Percentiles rank a stretch among this genome's conserved stretches.
Conservation (phyloP, 2,329 filamentous ascomycete species). For the Penicillium freii region DNA sequence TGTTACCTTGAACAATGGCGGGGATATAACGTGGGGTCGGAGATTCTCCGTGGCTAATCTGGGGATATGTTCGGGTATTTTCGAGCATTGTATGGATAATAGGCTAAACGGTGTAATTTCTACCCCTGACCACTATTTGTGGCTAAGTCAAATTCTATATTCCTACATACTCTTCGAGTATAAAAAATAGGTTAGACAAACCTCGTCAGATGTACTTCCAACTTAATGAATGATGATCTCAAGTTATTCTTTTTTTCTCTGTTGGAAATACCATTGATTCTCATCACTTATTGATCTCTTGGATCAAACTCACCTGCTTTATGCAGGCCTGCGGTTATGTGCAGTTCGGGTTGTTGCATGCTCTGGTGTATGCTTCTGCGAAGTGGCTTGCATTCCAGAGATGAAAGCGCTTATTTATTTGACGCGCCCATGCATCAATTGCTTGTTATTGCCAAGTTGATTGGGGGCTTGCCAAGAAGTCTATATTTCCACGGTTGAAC, state of each 20-base stretch:
- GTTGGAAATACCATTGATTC: too few species aligned
- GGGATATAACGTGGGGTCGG: conserved; percentile 9
- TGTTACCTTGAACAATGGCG: neutral
- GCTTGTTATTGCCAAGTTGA: neutral
- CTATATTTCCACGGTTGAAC: neutral
- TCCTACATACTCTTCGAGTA: neutral
- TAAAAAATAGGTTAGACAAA: too few species aligned
- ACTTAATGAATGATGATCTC: too few species aligned
- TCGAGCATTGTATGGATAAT: neutral
- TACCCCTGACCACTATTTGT: neutral
- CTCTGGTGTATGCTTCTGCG: neutral
- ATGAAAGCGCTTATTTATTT: neutral
- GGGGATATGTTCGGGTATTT: neutral
- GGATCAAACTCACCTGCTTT: neutral
- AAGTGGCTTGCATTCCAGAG: neutral
- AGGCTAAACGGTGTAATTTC: neutral
- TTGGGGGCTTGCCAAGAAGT: neutral
- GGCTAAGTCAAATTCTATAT: neutral
- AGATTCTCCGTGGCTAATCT: neutral
- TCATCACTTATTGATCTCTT: too few species aligned
- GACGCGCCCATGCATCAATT: neutral
- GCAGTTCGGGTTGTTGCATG: neutral
- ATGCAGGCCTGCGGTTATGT: neutral
- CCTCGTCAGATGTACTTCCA: too few species aligned
- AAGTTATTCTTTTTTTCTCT: too few species aligned